Percentiles rank a stretch among this genome's conserved stretches.
These are phyloP conservation scores for Plasmodium cynomolgi DNA, from an alignment of 169 alveolate species.

Conservation along the genomic window DNA sequence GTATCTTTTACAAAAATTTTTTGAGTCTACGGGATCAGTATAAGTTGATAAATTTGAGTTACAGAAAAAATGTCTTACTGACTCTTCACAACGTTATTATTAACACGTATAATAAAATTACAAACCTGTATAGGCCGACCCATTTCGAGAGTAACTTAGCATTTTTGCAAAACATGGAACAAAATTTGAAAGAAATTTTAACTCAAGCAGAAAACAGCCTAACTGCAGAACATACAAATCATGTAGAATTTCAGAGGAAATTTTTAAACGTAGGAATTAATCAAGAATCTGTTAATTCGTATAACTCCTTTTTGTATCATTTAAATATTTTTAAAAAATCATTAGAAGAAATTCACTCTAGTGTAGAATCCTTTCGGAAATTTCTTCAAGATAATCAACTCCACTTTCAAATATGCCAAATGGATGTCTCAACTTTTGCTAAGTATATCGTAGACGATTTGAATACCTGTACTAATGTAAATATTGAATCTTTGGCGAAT, in stretches of 20 bases:
- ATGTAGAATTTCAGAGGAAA: slow-evolving; percentile 58
- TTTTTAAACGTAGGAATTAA: slow-evolving; percentile 29
- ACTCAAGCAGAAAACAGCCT: slow-evolving; percentile 34
- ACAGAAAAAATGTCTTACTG: slow-evolving; percentile 29
- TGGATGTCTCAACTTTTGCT: slow-evolving; percentile 24
- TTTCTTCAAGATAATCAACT: slow-evolving; percentile 28
- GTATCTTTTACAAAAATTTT: slow-evolving; percentile 2
- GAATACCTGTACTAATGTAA: slow-evolving; percentile 7
- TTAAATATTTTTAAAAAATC: slow-evolving; percentile 26
- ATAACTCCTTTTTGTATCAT: slow-evolving; percentile 48
- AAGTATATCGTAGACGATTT: slow-evolving; percentile 8
- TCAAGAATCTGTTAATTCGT: slow-evolving; percentile 63
- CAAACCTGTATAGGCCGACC: slow-evolving; percentile 8
- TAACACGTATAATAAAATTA: slow-evolving; percentile 15
- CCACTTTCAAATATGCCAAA: slow-evolving; percentile 46
- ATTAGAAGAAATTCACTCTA: slow-evolving; percentile 6
- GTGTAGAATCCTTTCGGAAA: slow-evolving; percentile 1
- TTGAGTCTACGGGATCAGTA: slow-evolving; percentile 35
- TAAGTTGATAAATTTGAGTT: slow-evolving; percentile 24
- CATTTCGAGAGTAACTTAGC: not conserved
- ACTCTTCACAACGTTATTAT: slow-evolving; percentile 19
- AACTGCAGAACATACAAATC: slow-evolving; percentile 20
- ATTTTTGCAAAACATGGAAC: slow-evolving; percentile 16
- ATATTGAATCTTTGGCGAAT: slow-evolving; percentile 21
- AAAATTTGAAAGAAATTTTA: slow-evolving; percentile 32